These are phyloP conservation scores for Sugiyamaella chiloensis DNA, from an alignment of 805 yeast species.

Conservation along the genomic window DNA sequence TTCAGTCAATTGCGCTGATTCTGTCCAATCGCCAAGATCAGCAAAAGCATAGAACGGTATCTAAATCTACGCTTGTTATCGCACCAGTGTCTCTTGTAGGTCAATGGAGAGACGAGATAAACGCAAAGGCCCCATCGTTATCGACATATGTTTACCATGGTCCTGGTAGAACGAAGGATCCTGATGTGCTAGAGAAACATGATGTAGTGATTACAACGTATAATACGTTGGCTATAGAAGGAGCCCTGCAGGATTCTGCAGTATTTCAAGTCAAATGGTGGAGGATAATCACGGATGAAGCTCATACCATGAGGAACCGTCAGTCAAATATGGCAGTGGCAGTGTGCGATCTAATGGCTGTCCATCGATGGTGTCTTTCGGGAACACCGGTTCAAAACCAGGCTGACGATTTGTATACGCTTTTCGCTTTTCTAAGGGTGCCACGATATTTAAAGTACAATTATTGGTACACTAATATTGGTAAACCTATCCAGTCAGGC, in stretches of 20 bases:
- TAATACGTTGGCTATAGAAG: conserved; percentile 31
- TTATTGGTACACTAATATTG: conserved; percentile 29
- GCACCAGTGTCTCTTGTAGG: conserved; percentile 42
- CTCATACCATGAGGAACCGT: conserved; percentile 56
- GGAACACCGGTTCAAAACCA: conserved; percentile 66
- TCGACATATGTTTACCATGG: conserved; percentile 35
- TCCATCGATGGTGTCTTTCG: conserved; percentile 55
- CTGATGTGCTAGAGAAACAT: conserved; percentile 21
- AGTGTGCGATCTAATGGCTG: conserved; percentile 39
- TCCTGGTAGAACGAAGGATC: conserved; percentile 22
- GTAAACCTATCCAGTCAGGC: conserved; percentile 28
- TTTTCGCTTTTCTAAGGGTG: conserved; percentile 41
- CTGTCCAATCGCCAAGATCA: conserved; percentile 34
- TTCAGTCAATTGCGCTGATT: conserved; percentile 70
- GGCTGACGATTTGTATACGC: conserved; percentile 50
- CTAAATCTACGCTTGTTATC: conserved; percentile 38
- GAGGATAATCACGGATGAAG: conserved; percentile 63
- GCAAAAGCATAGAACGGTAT: neutral
- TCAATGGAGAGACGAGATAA: conserved; percentile 43
- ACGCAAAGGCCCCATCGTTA: conserved; percentile 37
- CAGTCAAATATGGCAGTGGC: conserved; percentile 47
- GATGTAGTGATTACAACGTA: conserved; percentile 40
- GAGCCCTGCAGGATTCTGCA: conserved; percentile 21
- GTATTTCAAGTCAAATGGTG: conserved; percentile 39
- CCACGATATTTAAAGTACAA: conserved; percentile 26